These are phyloP conservation scores for Penicillium pancosmium DNA, from an alignment of 495 filamentous ascomycete genomes.

Conservation along the genomic window DNA sequence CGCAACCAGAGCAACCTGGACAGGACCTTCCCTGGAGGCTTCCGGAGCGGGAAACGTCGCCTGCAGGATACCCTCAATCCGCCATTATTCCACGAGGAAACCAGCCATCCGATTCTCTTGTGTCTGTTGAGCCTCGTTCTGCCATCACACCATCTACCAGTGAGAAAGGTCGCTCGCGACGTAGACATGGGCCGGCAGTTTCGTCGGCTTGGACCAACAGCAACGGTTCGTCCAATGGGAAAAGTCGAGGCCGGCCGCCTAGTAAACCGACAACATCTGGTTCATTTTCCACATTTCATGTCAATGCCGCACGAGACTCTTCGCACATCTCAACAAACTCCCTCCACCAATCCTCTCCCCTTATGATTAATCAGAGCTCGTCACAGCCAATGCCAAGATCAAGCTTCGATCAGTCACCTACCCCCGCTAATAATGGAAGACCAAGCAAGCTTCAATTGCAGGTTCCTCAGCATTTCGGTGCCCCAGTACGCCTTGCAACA, in stretches of 20 bases:
- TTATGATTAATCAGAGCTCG: slow-evolving; percentile 31
- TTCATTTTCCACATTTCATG: slow-evolving; percentile 86
- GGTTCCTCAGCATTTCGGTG: slow-evolving; percentile 75
- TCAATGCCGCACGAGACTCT: slow-evolving; percentile 57
- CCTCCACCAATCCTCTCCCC: slow-evolving; percentile 32
- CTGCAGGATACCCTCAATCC: slow-evolving; percentile 75
- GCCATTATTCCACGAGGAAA: slow-evolving; percentile 68
- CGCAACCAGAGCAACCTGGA: slow-evolving; percentile 29
- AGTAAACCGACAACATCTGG: slow-evolving; percentile 73
- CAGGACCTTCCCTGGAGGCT: slow-evolving; percentile 53
- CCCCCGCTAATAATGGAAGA: slow-evolving; percentile 30
- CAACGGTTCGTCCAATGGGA: slow-evolving; percentile 66
- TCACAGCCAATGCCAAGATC: slow-evolving; percentile 21
- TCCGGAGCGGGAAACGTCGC: slow-evolving; percentile 56
- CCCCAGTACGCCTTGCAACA: slow-evolving; percentile 75
- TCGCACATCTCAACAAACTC: slow-evolving; percentile 31
- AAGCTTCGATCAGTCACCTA: slow-evolving; percentile 34
- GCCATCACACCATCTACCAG: slow-evolving; percentile 63
- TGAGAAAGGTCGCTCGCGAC: slow-evolving; percentile 57
- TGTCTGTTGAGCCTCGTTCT: slow-evolving; percentile 66
- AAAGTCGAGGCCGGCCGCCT: slow-evolving; percentile 82
- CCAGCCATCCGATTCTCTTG: slow-evolving; percentile 51
- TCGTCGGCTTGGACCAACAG: slow-evolving; percentile 91
- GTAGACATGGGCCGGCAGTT: slow-evolving; percentile 89
- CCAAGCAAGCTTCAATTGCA: slow-evolving; percentile 71